Conservation (phyloP, 2,329 filamentous ascomycete species). For the Ascochyta koolunga region DNA sequence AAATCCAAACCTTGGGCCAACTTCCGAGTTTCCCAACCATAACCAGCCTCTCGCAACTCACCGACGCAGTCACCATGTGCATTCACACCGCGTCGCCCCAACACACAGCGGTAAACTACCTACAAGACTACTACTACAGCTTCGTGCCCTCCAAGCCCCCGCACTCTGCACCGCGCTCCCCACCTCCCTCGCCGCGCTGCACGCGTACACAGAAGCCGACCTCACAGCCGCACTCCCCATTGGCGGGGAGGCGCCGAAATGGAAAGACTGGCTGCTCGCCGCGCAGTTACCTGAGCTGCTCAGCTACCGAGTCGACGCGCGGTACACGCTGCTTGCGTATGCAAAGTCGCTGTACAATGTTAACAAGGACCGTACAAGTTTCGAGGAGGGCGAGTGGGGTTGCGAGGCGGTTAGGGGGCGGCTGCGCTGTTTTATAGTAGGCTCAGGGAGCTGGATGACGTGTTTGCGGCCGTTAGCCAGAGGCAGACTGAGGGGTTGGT, state of each 20-base stretch:
- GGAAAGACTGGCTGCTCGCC: constrained; percentile 17
- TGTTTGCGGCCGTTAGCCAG: constrained; percentile 8
- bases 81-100: constrained; percentile 15
- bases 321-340: constrained; percentile 14
- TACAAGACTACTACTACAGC: constrained; percentile 20
- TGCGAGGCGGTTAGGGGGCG: constrained; percentile 5
- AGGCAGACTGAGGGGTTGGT: constrained; percentile 14
- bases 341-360: constrained; percentile 17
- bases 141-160: constrained; percentile 14
- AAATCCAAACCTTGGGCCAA: constrained; percentile 8
- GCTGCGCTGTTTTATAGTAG: constrained; percentile 12
- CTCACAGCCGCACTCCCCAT: constrained; percentile 14
- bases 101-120: constrained; percentile 16
- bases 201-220: constrained; percentile 4
- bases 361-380: constrained; percentile 7
- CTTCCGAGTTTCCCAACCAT: constrained; percentile 13
- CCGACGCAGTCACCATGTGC: constrained; percentile 15
- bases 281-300: constrained; percentile 14
- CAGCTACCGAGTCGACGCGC: constrained; percentile 12
- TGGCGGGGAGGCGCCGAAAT: neutral
- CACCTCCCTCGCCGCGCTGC: constrained; percentile 5
- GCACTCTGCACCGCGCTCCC: constrained; percentile 10
- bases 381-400: constrained; percentile 5
- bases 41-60: neutral
- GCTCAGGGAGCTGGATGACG: constrained; percentile 5